Conservation (phyloP, 208 protist genomes). For the Trypanosomatidae sp. region DNA sequence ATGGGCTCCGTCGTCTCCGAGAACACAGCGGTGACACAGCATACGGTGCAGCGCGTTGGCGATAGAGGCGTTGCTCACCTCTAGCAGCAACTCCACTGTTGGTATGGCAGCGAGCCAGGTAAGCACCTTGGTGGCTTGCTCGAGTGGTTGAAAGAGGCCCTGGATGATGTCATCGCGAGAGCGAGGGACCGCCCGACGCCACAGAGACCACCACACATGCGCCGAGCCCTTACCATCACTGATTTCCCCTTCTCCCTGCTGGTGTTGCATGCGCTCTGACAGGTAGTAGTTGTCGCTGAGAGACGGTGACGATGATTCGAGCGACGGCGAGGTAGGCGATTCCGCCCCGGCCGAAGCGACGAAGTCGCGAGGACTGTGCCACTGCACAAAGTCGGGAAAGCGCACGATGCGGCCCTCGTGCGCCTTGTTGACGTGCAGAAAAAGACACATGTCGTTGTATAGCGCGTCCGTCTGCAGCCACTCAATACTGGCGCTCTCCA, state of each 20-base stretch:
- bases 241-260: not conserved
- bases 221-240: conserved; percentile 7
- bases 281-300: conserved; percentile 57
- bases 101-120: conserved; percentile 55
- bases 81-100: conserved; percentile 35
- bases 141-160: conserved; percentile 39
- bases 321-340: not conserved
- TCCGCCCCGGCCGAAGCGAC: conserved; percentile 7
- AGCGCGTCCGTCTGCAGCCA: conserved; percentile 64
- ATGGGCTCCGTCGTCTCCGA: conserved; percentile 20
- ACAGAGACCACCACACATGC: conserved; percentile 77
- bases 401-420: conserved; percentile 69
- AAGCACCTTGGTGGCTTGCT: conserved; percentile 48
- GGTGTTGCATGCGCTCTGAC: conserved; percentile 69
- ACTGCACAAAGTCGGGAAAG: conserved; percentile 89
- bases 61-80: conserved; percentile 56
- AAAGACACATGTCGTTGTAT: conserved; percentile 90
- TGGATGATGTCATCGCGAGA: conserved; percentile 48
- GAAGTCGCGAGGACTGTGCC: conserved; percentile 87
- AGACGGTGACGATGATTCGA: not conserved
- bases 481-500: conserved; percentile 19
- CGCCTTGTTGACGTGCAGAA: conserved; percentile 69
- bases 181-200: conserved; percentile 55
- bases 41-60: conserved; percentile 61
- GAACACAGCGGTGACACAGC: conserved; percentile 58